Percentiles rank a stretch among this genome's conserved stretches.
Evolutionary conservation across 768 basidiomycete species (phyloP).

Genomic region (Suillus subalutaceus): DNA sequence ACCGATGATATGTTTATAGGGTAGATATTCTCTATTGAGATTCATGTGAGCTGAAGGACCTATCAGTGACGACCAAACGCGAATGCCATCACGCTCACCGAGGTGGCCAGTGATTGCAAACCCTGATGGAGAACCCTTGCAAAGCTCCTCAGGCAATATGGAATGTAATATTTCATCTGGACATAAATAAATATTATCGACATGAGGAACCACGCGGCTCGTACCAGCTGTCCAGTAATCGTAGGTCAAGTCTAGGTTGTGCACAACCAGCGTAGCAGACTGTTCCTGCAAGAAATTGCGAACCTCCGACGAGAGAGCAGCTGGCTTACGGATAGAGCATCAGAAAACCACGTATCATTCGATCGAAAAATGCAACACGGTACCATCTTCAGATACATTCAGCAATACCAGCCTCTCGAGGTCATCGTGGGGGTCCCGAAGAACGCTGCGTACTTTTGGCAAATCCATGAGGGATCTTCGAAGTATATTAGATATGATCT

Average conservation of each 20-base stretch:
- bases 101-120: conserved; percentile 92
- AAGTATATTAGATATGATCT: conserved; percentile 17
- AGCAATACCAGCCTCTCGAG: conserved; percentile 70
- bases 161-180: conserved; percentile 84
- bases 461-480: conserved; percentile 66
- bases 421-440: conserved; percentile 50
- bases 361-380: conserved; percentile 9
- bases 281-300: conserved; percentile 58
- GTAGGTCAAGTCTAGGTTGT: conserved; percentile 73
- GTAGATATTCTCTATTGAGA: conserved; percentile 85
- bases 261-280: conserved; percentile 54
- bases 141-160: conserved; percentile 77
- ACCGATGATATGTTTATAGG: conserved; percentile 89
- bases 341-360: conserved; percentile 12
- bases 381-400: conserved; percentile 62
- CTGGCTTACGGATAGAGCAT: conserved; percentile 53
- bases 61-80: conserved; percentile 6
- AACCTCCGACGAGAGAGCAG: conserved; percentile 62
- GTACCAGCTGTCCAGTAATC: conserved; percentile 88
- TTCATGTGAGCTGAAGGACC: conserved; percentile 80
- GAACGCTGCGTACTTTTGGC: conserved; percentile 66
- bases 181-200: conserved; percentile 9
- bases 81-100: conserved; percentile 51
- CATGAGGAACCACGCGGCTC: conserved; percentile 22
- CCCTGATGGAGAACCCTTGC: conserved; percentile 80